A percentile compares a stretch with the other conserved stretches of the same genome.
Evolutionary conservation across 768 basidiomycete species (phyloP).

Genomic region (Agrocybe pediades): DNA sequence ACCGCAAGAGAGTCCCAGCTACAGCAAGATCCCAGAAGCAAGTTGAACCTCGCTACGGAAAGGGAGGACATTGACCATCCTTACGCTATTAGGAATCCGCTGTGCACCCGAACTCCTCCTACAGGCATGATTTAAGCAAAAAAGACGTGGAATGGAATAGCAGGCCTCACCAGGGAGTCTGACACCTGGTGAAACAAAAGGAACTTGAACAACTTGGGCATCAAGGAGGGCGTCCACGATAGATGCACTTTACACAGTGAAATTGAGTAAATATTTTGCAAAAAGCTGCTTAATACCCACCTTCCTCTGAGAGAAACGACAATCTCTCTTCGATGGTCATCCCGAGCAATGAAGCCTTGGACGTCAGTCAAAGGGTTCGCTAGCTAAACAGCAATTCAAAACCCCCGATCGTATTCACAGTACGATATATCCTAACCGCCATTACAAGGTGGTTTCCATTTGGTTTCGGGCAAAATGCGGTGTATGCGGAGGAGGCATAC

Average conservation of each 20-base stretch:
- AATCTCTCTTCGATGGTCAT: constrained; percentile 42
- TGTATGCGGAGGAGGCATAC: constrained; percentile 55
- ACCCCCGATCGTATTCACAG: too few relatives aligned
- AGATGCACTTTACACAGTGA: constrained; percentile 38
- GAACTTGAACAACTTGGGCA: constrained; percentile 40
- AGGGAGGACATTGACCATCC: too few relatives aligned
- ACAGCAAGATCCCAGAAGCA: background rate
- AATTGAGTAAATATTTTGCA: background rate
- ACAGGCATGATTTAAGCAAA: background rate
- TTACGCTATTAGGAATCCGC: constrained; percentile 53
- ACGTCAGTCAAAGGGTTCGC: constrained; percentile 40
- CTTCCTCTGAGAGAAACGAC: constrained; percentile 53
- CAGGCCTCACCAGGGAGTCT: constrained; percentile 35
- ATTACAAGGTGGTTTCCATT: constrained; percentile 45
- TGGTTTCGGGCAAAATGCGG: constrained; percentile 44
- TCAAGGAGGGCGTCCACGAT: constrained; percentile 45
- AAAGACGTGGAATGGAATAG: background rate
- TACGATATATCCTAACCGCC: constrained; percentile 37
- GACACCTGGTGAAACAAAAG: constrained; percentile 46
- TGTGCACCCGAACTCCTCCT: constrained; percentile 47
- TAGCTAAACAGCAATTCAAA: constrained; percentile 30
- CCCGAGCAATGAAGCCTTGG: constrained; percentile 49
- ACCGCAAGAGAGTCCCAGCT: constrained; percentile 54
- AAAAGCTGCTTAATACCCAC: constrained; percentile 21
- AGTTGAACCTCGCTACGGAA: background rate